Base-by-base conservation (phyloP, 163 green algal genomes). In the Chlorella variabilis region DNA sequence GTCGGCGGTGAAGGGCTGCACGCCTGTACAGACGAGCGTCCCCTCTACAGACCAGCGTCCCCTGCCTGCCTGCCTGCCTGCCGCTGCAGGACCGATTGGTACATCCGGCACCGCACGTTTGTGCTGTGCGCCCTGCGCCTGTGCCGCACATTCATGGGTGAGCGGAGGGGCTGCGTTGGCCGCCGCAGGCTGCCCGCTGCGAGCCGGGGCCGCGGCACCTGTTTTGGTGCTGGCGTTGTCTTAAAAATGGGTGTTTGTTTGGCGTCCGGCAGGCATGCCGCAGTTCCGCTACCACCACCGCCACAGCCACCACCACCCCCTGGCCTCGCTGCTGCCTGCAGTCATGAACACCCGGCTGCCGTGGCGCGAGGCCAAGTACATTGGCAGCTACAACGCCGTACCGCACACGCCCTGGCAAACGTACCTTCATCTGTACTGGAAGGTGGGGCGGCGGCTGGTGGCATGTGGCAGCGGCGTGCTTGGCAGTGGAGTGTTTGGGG, bases 101-200 rank as follows among this genome's bases (percentile, higher is more conserved):
- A 67, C 17, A 5, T 38, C 20, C 59, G 59, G 59, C 27, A 67
- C 29, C 59, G 59, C 59, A 67, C 38, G 4, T 20, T 5, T 4
- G 8, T 67, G 8, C 38, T 67, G 59, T 67, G 59, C 29, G n/a
- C 7, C 7, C 59, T 67, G 59, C 27, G 29, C n/a, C 59, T 67
- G 59, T 67, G 59, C 59, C 59, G 59, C 59, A 67, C 59, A 15
- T 27, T 67, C 27, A 67, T 67, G 59, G 59, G 59, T 67, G 59
- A 38, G 59, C 17, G 15, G 54, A n/a, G 18, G 54, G 15, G 20
- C 20, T 8, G 9, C 13, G 23, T n/a, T n/a, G 54, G 54, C 54
- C 25, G 45, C 45, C 11, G 45, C 15, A 54, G 11, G 11, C 11
- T 15, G 11, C 11, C 45, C 11, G 45, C 45, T 54, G 45, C 45